phyloP scores from a whole-genome alignment of 345 rosid genomes.

The Hibiscus trionum region DNA sequence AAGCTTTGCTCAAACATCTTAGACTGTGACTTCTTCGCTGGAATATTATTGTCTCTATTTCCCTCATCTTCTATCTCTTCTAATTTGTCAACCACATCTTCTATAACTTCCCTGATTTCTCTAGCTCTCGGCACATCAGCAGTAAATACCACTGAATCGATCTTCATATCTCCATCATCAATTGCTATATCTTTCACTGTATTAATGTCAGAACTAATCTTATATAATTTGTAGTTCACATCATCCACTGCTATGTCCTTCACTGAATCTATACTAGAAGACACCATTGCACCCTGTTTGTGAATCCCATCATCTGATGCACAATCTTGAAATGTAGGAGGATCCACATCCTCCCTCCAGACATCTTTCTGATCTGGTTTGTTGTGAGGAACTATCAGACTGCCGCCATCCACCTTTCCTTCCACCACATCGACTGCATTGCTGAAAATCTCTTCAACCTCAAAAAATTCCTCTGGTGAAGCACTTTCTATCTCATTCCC shows the following conservation, averaged over 20 bases:
- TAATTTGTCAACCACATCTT: conserved; percentile 28
- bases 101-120: conserved; percentile 31
- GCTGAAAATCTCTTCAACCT: conserved; percentile 96
- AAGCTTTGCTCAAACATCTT: conserved; percentile 24
- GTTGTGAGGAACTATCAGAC: conserved; percentile 27
- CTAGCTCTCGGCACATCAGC: conserved; percentile 28
- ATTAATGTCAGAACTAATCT: conserved; percentile 39
- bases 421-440: conserved; percentile 59
- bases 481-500: conserved; percentile 50
- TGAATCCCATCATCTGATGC: conserved; percentile 60
- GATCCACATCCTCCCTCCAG: conserved; percentile 63
- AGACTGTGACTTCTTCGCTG: conserved; percentile 33
- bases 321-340: conserved; percentile 66
- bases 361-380: conserved; percentile 43
- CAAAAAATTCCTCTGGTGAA: conserved; percentile 95
- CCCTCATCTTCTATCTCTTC: conserved; percentile 37
- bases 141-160: conserved; percentile 20
- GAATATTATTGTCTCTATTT: conserved; percentile 26
- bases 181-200: conserved; percentile 77
- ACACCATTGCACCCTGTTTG: conserved; percentile 38
- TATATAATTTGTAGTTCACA: conserved; percentile 63
- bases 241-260: conserved; percentile 94
- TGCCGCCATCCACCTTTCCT: conserved; percentile 36
- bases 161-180: conserved; percentile 58
- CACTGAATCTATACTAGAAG: conserved; percentile 47